phyloP scores from a whole-genome alignment of 2,329 filamentous ascomycete species.

The Neoscytalidium dimidiatum region DNA sequence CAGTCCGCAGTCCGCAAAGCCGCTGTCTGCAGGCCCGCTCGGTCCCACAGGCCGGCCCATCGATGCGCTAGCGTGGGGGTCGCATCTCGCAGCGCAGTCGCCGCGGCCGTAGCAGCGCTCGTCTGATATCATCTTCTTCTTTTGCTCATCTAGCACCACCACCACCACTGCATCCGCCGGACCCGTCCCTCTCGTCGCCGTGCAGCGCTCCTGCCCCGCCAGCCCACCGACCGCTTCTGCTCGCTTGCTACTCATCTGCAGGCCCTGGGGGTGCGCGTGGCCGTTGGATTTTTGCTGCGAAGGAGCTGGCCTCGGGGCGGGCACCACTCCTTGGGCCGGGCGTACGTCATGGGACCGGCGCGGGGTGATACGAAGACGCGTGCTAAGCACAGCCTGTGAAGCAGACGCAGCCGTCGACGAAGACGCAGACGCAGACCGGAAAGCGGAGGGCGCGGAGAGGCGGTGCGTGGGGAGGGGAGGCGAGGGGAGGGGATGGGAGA shows the following conservation, averaged over 20 bases:
- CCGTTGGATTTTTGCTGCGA: too few species aligned
- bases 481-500: too few species aligned
- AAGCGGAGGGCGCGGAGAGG: neutral
- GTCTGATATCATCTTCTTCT: neutral
- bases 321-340: neutral
- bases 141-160: neutral
- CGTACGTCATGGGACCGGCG: conserved; percentile 1
- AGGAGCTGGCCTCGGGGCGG: neutral
- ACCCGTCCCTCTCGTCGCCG: neutral
- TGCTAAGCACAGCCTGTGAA: neutral
- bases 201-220: neutral
- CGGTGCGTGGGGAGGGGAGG: too few species aligned
- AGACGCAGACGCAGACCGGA: neutral
- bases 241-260: too few species aligned
- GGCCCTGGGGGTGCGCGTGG: neutral
- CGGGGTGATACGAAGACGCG: neutral
- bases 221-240: too few species aligned
- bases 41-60: too few species aligned
- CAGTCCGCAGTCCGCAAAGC: too few species aligned
- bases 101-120: too few species aligned
- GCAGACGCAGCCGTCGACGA: neutral
- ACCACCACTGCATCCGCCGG: neutral
- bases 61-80: conserved; percentile 14
- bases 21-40: too few species aligned
- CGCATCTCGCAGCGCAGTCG: too few species aligned